Evolutionary conservation across 768 basidiomycete genomes (phyloP).

Genomic region (Auriscalpium vulgare): DNA sequence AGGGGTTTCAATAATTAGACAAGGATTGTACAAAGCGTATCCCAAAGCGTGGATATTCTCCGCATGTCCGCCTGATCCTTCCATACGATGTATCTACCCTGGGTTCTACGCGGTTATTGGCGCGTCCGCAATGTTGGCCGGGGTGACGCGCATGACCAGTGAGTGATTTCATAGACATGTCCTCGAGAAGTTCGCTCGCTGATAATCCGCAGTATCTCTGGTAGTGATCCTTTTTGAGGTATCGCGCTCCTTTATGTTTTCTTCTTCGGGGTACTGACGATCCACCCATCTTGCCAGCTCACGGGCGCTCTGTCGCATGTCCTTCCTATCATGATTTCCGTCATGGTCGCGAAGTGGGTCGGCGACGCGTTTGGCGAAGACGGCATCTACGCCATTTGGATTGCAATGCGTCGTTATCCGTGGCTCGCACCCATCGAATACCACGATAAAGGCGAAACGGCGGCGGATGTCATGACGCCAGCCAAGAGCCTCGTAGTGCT

Average conservation of each 20-base stretch:
- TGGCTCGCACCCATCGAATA: conserved; percentile 63
- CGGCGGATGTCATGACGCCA: conserved; percentile 53
- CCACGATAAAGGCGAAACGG: conserved; percentile 57
- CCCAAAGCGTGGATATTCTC: conserved; percentile 63
- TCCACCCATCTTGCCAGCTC: conserved; percentile 31
- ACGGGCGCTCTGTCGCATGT: conserved; percentile 75
- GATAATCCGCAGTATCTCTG: conserved; percentile 44
- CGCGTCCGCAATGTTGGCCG: conserved; percentile 67
- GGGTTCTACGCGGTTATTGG: conserved; percentile 76
- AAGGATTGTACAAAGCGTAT: conserved; percentile 58
- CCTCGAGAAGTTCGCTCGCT: not conserved
- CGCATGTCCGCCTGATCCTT: conserved; percentile 65
- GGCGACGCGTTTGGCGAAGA: conserved; percentile 63
- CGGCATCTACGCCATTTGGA: conserved; percentile 68
- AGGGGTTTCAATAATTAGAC: conserved; percentile 30
- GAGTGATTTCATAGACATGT: conserved; percentile 14
- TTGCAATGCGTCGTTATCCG: conserved; percentile 60
- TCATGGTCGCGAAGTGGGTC: conserved; percentile 73
- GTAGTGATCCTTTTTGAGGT: conserved; percentile 76
- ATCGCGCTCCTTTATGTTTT: conserved; percentile 1
- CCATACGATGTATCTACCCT: conserved; percentile 60
- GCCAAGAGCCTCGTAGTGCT: conserved; percentile 37
- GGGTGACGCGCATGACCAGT: conserved; percentile 75
- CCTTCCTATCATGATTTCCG: conserved; percentile 75
- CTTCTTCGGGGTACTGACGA: not conserved